Evolutionary conservation across 2,329 filamentous ascomycete species (phyloP).

Genomic region (Diplodia corticola): DNA sequence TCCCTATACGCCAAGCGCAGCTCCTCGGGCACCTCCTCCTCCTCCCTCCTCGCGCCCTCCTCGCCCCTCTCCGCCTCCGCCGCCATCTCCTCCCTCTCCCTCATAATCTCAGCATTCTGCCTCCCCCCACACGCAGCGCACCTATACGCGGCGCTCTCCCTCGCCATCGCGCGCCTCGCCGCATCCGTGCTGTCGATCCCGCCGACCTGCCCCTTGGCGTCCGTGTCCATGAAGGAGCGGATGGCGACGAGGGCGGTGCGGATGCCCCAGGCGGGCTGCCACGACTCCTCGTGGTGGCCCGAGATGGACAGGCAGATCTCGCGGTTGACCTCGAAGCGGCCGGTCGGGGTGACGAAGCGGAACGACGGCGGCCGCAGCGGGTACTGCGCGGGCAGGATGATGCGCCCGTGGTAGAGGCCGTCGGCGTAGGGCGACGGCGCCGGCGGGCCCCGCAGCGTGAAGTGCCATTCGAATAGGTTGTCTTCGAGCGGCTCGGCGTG

Average conservation of each 20-base stretch:
- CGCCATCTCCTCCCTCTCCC: slow-evolving; percentile 64
- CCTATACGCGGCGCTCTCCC: slow-evolving; percentile 63
- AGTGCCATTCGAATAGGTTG: slow-evolving; percentile 98
- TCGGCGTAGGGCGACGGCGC: slow-evolving; percentile 71
- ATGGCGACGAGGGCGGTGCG: slow-evolving; percentile 80
- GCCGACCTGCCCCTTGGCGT: slow-evolving; percentile 83
- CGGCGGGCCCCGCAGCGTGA: slow-evolving; percentile 89
- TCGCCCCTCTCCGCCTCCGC: slow-evolving; percentile 46
- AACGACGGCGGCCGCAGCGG: slow-evolving; percentile 92
- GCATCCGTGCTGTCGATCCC: slow-evolving; percentile 64
- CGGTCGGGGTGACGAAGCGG: slow-evolving; percentile 88
- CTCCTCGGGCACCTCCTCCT: slow-evolving; percentile 54
- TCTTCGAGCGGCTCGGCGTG: slow-evolving; percentile 80
- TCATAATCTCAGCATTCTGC: slow-evolving; percentile 72
- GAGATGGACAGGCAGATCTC: slow-evolving; percentile 95
- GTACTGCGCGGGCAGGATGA: slow-evolving; percentile 85
- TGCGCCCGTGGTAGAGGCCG: slow-evolving; percentile 94
- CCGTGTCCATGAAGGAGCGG: slow-evolving; percentile 89
- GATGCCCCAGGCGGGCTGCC: slow-evolving; percentile 98
- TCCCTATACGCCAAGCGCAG: slow-evolving; percentile 70
- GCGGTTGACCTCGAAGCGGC: slow-evolving; percentile 92
- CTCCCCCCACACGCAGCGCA: slow-evolving; percentile 68
- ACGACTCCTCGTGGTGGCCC: slow-evolving; percentile 96
- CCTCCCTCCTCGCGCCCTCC: slow-evolving; percentile 38
- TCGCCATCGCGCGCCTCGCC: slow-evolving; percentile 68